Conservation (phyloP, 2,329 filamentous ascomycete genomes). For the Monilinia aucupariae region DNA sequence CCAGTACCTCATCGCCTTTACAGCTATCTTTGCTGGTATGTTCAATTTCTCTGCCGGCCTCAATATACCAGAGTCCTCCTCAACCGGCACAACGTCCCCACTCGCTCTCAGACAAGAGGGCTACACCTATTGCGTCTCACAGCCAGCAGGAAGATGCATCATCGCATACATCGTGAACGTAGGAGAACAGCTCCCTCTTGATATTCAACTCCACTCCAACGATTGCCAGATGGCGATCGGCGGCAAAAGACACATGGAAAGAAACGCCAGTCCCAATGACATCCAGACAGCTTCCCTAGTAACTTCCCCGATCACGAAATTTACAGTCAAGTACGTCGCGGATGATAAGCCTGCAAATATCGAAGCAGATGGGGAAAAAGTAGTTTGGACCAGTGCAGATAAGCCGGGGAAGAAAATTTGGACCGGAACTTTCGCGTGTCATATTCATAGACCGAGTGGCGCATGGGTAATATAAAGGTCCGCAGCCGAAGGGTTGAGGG, state of each 20-base stretch:
- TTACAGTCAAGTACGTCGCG: background rate
- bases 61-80: background rate
- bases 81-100: background rate
- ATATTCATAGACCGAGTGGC: background rate
- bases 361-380: background rate
- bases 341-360: background rate
- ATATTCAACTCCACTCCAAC: background rate
- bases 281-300: background rate
- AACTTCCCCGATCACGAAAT: background rate
- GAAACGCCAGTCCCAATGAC: background rate
- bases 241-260: background rate
- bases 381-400: background rate
- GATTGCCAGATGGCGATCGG: background rate
- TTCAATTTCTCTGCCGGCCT: background rate
- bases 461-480: too few relatives aligned
- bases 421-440: background rate
- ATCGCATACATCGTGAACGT: background rate
- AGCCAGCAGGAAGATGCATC: background rate
- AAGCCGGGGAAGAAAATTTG: background rate
- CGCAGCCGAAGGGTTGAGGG: background rate
- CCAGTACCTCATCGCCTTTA: background rate
- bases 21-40: background rate
- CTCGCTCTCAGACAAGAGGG: background rate
- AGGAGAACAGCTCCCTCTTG: background rate
- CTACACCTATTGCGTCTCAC: background rate